phyloP scores from a whole-genome alignment of 2,329 filamentous ascomycete genomes.

The Aspergillus fijiensis region DNA sequence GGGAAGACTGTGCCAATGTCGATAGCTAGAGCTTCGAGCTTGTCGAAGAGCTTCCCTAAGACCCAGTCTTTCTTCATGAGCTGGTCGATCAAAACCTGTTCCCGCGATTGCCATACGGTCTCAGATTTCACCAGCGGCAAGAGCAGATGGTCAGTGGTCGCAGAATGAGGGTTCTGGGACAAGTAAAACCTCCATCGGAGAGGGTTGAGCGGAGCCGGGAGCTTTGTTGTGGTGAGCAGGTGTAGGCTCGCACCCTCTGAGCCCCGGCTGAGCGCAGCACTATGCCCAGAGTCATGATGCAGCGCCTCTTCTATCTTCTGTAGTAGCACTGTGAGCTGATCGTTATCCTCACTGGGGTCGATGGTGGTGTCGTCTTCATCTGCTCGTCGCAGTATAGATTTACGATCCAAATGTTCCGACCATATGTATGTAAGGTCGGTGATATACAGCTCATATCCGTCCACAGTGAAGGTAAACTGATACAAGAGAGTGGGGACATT shows the following conservation, averaged over 20 bases:
- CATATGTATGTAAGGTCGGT: slow-evolving; percentile 61
- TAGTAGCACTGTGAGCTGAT: slow-evolving; percentile 58
- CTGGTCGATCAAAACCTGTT: slow-evolving; percentile 50
- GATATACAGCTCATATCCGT: slow-evolving; percentile 53
- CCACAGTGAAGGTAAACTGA: slow-evolving; percentile 33
- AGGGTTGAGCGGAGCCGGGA: slow-evolving; percentile 55
- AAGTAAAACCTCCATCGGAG: slow-evolving; percentile 56
- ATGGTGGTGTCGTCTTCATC: slow-evolving; percentile 54
- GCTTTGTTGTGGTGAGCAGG: slow-evolving; percentile 48
- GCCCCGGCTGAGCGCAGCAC: slow-evolving; percentile 29
- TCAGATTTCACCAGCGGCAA: slow-evolving; percentile 54
- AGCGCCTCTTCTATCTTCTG: slow-evolving; percentile 56
- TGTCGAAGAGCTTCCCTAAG: slow-evolving; percentile 58
- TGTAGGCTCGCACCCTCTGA: slow-evolving; percentile 39
- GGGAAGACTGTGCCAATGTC: slow-evolving; percentile 60
- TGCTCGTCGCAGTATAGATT: slow-evolving; percentile 51
- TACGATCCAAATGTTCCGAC: slow-evolving; percentile 50
- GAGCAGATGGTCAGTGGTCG: slow-evolving; percentile 52
- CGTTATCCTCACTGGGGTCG: slow-evolving; percentile 57
- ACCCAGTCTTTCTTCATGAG: slow-evolving; percentile 60
- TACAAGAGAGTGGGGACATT: slow-evolving; percentile 40
- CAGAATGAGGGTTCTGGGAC: slow-evolving; percentile 37
- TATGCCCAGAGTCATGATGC: slow-evolving; percentile 30
- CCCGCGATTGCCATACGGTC: slow-evolving; percentile 48
- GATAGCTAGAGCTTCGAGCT: slow-evolving; percentile 56